Evolutionary conservation across 768 basidiomycete species (phyloP), one percentile per base, ranked within the genome.

Genomic region (Agrocybe chaxingu): DNA sequence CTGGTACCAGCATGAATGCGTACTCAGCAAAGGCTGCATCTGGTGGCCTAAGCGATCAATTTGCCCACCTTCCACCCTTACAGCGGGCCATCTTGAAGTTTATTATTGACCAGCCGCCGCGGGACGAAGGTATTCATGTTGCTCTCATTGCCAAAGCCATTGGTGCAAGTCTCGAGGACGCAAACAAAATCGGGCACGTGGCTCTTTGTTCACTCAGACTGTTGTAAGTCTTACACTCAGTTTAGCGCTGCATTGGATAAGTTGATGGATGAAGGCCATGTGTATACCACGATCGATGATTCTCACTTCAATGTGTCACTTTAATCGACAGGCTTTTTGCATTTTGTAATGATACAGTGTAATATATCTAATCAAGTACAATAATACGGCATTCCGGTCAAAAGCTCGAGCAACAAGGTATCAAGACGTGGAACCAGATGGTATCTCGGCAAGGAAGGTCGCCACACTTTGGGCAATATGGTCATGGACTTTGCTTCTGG

Each of bases 231-330:
- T 42, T 11, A 42, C 19, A 16, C 35, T 29, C 37, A 36, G 18
- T n/a, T 32, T 52, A 90, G 92, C 61, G 72, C 79, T 39, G 88
- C 88, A 5, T 70, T 95, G 56, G 89, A 94, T 56, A 66, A 69
- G 45, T 75, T 98, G 46, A 85, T 92, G 76, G 84, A 87, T 46
- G 85, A 89, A 0, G 94, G 94, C 0, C 69, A 79, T 55, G 75
- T 95, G 49, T 98, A 80, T 66, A 86, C 81, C 47, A 91, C 90
- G 0, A 79, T 84, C 36, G 87, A 93, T 59, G 91, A 93, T 54
- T 86, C 79, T n/a, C 89, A 91, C 59, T 87, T 83, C 66, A 70
- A 76, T 33, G 62, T 87, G 40, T 80, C 81, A n/a, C 58, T 62
- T 45, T 76, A 60, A 57, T 45, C 30, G 37, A n/a, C 37, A n/a